These are phyloP conservation scores for Carpinus fangiana DNA, from an alignment of 306 rosid genomes.

Conservation along the genomic window DNA sequence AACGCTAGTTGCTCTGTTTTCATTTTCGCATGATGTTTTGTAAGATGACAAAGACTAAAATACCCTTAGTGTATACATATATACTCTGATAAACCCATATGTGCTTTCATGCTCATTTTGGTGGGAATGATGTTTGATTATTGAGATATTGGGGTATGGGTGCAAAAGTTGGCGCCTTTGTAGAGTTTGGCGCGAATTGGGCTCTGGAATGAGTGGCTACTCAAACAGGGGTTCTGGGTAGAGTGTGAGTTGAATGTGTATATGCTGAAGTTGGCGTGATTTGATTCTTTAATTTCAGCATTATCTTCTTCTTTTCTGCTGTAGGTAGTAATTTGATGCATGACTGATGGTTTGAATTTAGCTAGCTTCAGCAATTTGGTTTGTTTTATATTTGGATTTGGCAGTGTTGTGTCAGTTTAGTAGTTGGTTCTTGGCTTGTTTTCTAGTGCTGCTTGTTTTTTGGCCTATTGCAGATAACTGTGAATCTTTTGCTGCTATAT, in stretches of 20 bases:
- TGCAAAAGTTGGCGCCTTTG: conserved; percentile 28
- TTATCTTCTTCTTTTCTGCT: conserved; percentile 21
- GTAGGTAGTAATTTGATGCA: conserved; percentile 21
- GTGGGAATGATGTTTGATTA: conserved; percentile 29
- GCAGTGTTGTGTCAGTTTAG: neutral
- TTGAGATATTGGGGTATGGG: conserved; percentile 19
- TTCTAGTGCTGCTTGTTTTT: conserved; percentile 3
- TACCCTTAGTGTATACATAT: too few species aligned
- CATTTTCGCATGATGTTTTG: too few species aligned
- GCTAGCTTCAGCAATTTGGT: conserved; percentile 22
- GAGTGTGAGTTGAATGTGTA: conserved; percentile 49
- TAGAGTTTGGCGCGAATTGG: conserved; percentile 4
- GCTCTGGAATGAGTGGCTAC: neutral
- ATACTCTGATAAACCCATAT: neutral
- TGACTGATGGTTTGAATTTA: conserved; percentile 22
- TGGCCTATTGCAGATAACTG: conserved; percentile 22
- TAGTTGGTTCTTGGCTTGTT: conserved; percentile 5
- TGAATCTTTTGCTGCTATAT: neutral
- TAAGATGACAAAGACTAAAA: too few species aligned
- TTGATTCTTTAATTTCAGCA: conserved; percentile 33
- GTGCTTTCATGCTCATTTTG: conserved; percentile 28
- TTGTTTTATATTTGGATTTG: conserved; percentile 19
- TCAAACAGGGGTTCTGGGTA: conserved; percentile 42
- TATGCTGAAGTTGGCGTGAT: conserved; percentile 30
- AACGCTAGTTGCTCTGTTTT: too few species aligned